These are phyloP conservation scores for Kwoniella heveanensis DNA, from an alignment of 768 basidiomycete genomes.

Conservation along the genomic window DNA sequence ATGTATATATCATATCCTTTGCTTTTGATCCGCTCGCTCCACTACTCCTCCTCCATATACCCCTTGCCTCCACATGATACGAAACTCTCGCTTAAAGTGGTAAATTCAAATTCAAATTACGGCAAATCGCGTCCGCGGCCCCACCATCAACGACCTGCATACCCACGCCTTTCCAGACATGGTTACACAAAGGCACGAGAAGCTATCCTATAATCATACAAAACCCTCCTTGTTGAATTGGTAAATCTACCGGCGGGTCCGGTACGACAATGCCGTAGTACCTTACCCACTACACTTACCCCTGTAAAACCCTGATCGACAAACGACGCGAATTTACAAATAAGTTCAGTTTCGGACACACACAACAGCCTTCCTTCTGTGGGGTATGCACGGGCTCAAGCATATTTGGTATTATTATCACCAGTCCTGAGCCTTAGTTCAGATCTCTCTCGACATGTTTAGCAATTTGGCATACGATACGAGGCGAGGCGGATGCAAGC, in stretches of 20 bases:
- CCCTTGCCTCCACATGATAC: too few species aligned
- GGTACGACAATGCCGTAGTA: not conserved
- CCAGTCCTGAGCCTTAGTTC: too few species aligned
- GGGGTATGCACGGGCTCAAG: too few species aligned
- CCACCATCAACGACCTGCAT: too few species aligned
- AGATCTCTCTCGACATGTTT: too few species aligned
- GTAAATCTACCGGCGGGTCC: not conserved
- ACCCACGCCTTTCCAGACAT: not conserved
- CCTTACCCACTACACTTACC: not conserved
- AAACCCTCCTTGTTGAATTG: not conserved
- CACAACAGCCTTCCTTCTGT: too few species aligned
- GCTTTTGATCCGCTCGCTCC: not conserved
- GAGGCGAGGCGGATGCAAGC: too few species aligned
- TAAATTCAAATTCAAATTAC: not conserved
- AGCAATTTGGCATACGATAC: too few species aligned
- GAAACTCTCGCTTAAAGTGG: not conserved
- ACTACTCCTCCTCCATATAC: not conserved
- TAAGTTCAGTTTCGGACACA: not conserved
- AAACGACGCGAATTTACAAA: not conserved
- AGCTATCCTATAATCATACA: not conserved
- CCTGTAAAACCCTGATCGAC: not conserved
- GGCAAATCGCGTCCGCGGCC: slow-evolving; percentile 2
- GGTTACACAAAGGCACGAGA: not conserved
- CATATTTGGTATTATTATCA: too few species aligned
- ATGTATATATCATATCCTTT: not conserved